Evolutionary conservation across 768 basidiomycete genomes (phyloP).

Genomic region (Nevesoporus exiguus): DNA sequence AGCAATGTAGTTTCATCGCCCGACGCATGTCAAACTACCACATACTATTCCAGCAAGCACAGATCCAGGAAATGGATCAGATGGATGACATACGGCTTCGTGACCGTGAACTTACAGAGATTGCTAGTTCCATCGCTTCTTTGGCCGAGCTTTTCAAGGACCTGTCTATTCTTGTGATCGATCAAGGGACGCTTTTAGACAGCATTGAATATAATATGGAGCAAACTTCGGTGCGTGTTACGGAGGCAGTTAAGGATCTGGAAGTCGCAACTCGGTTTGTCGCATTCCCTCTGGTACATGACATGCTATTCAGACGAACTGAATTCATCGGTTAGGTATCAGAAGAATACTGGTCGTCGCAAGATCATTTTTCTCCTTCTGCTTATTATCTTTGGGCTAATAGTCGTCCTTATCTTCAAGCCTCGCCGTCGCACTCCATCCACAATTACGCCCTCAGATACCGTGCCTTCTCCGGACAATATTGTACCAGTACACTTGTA

Average conservation of each 20-base stretch:
- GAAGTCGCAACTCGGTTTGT: constrained; percentile 76
- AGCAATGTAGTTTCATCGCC: constrained; percentile 33
- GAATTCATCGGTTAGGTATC: constrained; percentile 57
- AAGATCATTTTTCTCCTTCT: constrained; percentile 91
- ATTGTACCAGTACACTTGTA: constrained; percentile 31
- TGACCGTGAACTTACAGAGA: constrained; percentile 76
- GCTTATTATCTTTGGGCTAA: constrained; percentile 83
- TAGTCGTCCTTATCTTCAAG: constrained; percentile 90
- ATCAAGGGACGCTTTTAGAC: constrained; percentile 96
- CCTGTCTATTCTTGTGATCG: constrained; percentile 87
- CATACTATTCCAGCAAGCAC: constrained; percentile 29
- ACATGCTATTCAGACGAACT: background rate
- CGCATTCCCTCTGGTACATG: background rate
- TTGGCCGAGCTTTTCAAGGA: constrained; percentile 97
- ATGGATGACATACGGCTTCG: constrained; percentile 44
- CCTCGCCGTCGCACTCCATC: constrained; percentile 55
- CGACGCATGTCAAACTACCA: constrained; percentile 10
- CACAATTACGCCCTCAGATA: constrained; percentile 27
- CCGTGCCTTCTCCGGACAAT: constrained; percentile 25
- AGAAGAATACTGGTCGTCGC: constrained; percentile 89
- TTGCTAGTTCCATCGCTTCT: constrained; percentile 86
- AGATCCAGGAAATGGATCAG: constrained; percentile 37
- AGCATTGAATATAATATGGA: constrained; percentile 98
- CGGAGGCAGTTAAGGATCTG: constrained; percentile 83
- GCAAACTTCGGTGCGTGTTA: constrained; percentile 76